Evolutionary conservation across 192 early-diverging fungal species (phyloP).

Genomic region (Coemansia sp.): DNA sequence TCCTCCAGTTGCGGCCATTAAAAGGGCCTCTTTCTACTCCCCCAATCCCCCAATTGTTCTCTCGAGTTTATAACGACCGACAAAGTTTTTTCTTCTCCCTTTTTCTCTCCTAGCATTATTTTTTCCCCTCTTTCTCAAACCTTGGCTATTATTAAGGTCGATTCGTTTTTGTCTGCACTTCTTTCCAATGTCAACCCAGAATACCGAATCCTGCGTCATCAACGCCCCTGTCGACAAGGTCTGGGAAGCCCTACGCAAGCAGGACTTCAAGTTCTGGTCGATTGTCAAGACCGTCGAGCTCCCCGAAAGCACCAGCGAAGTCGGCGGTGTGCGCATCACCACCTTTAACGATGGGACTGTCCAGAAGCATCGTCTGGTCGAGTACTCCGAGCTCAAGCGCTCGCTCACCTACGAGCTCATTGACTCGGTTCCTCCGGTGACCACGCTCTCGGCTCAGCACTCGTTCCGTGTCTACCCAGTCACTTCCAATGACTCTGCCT

Average conservation of each 20-base stretch:
- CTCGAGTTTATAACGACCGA: neutral
- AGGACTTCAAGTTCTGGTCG: constrained; percentile 53
- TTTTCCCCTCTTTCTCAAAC: neutral
- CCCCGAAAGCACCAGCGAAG: constrained; percentile 30
- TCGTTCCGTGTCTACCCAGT: constrained; percentile 55
- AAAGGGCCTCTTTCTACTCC: neutral
- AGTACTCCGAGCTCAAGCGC: constrained; percentile 55
- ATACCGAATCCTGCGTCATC: constrained; percentile 47
- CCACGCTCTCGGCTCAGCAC: constrained; percentile 59
- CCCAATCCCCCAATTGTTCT: constrained; percentile 1
- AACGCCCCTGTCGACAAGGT: constrained; percentile 37
- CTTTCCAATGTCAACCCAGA: constrained; percentile 25
- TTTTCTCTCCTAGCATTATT: neutral
- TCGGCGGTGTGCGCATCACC: constrained; percentile 56
- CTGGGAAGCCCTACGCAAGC: constrained; percentile 35
- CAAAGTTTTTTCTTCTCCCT: neutral
- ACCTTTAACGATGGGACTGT: constrained; percentile 59
- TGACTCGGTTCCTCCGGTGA: constrained; percentile 55
- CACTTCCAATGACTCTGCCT: constrained; percentile 57
- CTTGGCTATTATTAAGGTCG: neutral
- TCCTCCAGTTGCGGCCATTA: no score
- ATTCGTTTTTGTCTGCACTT: neutral
- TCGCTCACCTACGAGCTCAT: constrained; percentile 61
- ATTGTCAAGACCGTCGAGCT: constrained; percentile 46
- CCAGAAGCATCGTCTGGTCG: constrained; percentile 59